These are phyloP conservation scores for Daldinia grandis DNA, from an alignment of 495 filamentous ascomycete genomes.

Conservation along the genomic window DNA sequence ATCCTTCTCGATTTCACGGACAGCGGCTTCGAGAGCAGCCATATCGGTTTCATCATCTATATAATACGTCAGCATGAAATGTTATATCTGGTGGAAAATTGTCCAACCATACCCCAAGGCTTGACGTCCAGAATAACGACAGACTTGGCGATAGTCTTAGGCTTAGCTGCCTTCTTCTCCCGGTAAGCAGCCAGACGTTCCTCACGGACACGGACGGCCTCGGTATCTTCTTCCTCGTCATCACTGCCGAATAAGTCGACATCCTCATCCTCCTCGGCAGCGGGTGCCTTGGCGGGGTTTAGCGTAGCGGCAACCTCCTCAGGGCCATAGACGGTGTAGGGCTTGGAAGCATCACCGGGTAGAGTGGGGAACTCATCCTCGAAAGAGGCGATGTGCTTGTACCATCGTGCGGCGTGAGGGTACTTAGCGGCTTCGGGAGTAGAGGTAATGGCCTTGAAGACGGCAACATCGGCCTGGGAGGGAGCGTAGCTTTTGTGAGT, in stretches of 20 bases:
- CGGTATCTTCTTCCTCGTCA: constrained; percentile 92
- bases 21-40: constrained; percentile 78
- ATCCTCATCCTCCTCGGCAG: constrained; percentile 81
- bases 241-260: constrained; percentile 89
- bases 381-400: constrained; percentile 95
- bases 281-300: constrained; percentile 88
- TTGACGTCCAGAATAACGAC: constrained; percentile 96
- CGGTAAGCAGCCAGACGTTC: constrained; percentile 91
- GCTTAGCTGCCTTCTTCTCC: constrained; percentile 94
- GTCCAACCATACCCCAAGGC: constrained; percentile 86
- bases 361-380: constrained; percentile 90
- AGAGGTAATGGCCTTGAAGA: constrained; percentile 85
- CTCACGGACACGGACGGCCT: constrained; percentile 81
- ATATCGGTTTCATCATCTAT: constrained; percentile 92
- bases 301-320: constrained; percentile 75
- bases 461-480: constrained; percentile 94
- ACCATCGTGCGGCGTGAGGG: constrained; percentile 95
- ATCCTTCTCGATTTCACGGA: constrained; percentile 88
- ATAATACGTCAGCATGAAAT: constrained; percentile 34
- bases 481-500: constrained; percentile 70
- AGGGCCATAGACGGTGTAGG: constrained; percentile 90
- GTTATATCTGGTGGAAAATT: background rate
- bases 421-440: constrained; percentile 83
- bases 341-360: constrained; percentile 87
- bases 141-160: constrained; percentile 92